phyloP scores from a whole-genome alignment of 768 basidiomycete species.

The Russula sp. region DNA sequence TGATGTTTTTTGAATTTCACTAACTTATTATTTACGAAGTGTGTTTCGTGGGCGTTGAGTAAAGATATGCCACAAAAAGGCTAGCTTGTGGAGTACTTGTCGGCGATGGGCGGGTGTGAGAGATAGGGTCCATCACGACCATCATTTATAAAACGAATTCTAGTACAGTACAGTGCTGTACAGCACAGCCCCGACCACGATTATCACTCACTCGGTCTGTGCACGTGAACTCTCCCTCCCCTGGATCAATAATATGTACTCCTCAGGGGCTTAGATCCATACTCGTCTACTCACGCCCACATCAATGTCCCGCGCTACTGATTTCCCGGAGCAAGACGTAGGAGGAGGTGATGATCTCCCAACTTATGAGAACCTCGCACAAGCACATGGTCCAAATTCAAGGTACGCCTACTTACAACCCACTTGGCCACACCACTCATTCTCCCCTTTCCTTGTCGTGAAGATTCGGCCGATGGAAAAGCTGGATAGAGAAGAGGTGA shows the following conservation, averaged over 20 bases:
- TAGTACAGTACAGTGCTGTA: too few species aligned
- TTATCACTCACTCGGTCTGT: too few species aligned
- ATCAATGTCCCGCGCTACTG: slow-evolving; percentile 23
- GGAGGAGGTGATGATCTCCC: slow-evolving; percentile 54
- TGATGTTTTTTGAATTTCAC: too few species aligned
- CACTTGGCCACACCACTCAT: not conserved
- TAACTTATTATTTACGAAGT: too few species aligned
- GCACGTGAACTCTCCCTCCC: too few species aligned
- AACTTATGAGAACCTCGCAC: slow-evolving; percentile 74
- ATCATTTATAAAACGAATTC: too few species aligned
- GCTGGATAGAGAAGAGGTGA: slow-evolving; percentile 86
- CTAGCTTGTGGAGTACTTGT: too few species aligned
- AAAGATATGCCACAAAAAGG: too few species aligned
- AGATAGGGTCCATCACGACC: too few species aligned
- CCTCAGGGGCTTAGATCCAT: not conserved
- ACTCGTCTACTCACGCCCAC: not conserved
- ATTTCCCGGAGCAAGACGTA: slow-evolving; percentile 37
- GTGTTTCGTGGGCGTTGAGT: too few species aligned
- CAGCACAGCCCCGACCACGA: too few species aligned
- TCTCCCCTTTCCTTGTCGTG: not conserved
- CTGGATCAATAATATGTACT: not conserved
- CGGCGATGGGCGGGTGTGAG: too few species aligned
- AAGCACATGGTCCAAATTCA: slow-evolving; percentile 75
- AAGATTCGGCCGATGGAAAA: slow-evolving; percentile 81
- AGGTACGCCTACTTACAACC: slow-evolving; percentile 40